A percentile compares a stretch with the other conserved stretches of the same genome.
These are phyloP conservation scores for Avicennia marina DNA, from an alignment of 257 asterid genomes.

Conservation along the genomic window DNA sequence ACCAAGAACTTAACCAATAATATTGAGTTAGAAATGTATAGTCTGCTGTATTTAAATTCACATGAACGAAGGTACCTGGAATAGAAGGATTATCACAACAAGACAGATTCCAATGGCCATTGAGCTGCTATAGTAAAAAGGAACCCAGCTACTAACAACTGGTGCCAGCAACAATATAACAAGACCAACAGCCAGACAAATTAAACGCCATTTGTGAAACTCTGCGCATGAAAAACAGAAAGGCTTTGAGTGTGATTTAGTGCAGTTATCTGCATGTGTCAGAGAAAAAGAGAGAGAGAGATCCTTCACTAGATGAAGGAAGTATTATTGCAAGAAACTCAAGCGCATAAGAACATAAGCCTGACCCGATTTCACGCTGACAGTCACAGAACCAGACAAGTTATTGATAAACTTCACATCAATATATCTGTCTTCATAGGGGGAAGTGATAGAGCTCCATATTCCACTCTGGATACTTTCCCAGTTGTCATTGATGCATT, in stretches of 20 bases:
- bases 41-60: neutral
- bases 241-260: constrained; percentile 14
- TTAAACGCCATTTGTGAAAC: constrained; percentile 68
- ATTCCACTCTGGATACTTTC: constrained; percentile 51
- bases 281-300: constrained; percentile 2
- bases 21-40: neutral
- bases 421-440: constrained; percentile 58
- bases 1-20: neutral
- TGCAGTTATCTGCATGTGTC: neutral
- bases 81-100: constrained; percentile 70
- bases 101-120: constrained; percentile 86
- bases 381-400: constrained; percentile 63
- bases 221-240: constrained; percentile 38
- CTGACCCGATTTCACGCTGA: constrained; percentile 57
- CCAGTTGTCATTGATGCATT: constrained; percentile 64
- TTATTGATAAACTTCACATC: constrained; percentile 68
- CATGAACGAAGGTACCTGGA: constrained; percentile 55
- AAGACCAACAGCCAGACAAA: constrained; percentile 63
- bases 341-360: constrained; percentile 1
- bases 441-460: constrained; percentile 62
- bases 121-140: constrained; percentile 88
- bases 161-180: constrained; percentile 70
- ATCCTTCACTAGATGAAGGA: neutral
- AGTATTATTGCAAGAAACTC: constrained; percentile 2
- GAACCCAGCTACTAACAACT: constrained; percentile 85